Conservation (phyloP, 73 alveolate species). For the Stentor coeruleus region DNA sequence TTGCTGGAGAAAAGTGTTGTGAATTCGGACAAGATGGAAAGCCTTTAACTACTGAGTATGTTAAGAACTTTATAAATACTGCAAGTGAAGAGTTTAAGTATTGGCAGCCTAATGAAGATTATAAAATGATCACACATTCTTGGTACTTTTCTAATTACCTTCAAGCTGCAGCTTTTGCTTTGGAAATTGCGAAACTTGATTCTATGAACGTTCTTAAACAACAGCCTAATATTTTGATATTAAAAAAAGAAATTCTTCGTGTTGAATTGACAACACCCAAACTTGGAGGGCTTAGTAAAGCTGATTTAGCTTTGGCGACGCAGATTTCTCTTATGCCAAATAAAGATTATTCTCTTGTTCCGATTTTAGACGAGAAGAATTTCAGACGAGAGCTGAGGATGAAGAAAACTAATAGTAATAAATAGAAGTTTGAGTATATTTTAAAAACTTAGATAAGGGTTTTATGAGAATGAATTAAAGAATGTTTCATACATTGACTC, state of each 20-base stretch:
- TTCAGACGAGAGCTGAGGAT: constrained; percentile 31
- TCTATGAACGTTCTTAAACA: constrained; percentile 39
- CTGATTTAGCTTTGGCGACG: constrained; percentile 49
- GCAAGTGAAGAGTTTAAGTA: not conserved
- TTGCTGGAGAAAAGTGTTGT: constrained; percentile 55
- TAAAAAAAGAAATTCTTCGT: constrained; percentile 40
- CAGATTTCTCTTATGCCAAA: constrained; percentile 43
- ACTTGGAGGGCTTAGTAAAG: constrained; percentile 44
- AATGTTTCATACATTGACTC: too few species aligned
- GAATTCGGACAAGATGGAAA: constrained; percentile 54
- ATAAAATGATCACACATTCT: constrained; percentile 24
- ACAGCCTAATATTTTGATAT: constrained; percentile 42
- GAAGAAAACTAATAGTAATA: constrained; percentile 30
- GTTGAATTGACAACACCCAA: constrained; percentile 46
- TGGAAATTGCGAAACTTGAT: constrained; percentile 53
- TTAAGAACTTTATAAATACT: constrained; percentile 34
- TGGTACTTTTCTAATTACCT: constrained; percentile 40
- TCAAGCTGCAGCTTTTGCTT: constrained; percentile 42
- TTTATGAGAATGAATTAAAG: too few species aligned
- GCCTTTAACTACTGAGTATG: constrained; percentile 38
- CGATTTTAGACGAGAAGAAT: constrained; percentile 28
- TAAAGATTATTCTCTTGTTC: constrained; percentile 33
- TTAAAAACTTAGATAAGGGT: too few species aligned
- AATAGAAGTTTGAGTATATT: too few species aligned
- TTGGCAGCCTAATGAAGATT: constrained; percentile 37